A percentile compares a stretch with the other conserved stretches of the same genome.
These are phyloP conservation scores for Triangularia verruculosa DNA, from an alignment of 2,329 filamentous ascomycete genomes.

Conservation along the genomic window DNA sequence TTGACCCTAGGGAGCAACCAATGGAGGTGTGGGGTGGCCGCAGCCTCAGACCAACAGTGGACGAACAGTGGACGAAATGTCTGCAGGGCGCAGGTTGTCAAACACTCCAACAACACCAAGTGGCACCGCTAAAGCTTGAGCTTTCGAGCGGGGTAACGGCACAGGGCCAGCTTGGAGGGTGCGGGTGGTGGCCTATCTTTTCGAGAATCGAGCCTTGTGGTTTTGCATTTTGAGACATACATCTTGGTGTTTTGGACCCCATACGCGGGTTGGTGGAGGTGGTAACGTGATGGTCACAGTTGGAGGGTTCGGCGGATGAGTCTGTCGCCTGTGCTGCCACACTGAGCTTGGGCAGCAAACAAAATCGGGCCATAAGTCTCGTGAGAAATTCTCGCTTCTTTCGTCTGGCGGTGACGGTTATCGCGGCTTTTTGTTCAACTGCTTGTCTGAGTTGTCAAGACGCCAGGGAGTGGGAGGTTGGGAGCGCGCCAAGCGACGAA, in stretches of 20 bases:
- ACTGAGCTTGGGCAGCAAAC: neutral
- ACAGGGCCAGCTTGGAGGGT: neutral
- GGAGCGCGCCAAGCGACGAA: neutral
- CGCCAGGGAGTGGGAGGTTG: neutral
- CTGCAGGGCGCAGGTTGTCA: slow-evolving; percentile 9
- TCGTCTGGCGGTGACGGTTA: neutral
- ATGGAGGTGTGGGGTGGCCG: neutral
- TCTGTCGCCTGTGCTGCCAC: neutral
- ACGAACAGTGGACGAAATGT: neutral
- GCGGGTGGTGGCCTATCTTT: neutral
- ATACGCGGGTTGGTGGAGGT: neutral
- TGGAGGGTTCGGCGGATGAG: neutral
- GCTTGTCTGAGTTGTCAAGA: neutral
- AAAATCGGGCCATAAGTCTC: neutral
- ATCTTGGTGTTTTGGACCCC: neutral
- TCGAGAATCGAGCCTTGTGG: neutral
- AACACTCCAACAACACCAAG: neutral
- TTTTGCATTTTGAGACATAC: neutral
- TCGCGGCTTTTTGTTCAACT: neutral
- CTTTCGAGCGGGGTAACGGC: neutral
- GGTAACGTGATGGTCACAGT: too few relatives aligned
- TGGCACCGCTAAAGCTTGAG: neutral
- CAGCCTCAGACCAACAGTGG: slow-evolving; percentile 14
- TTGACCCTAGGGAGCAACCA: slow-evolving; percentile 2
- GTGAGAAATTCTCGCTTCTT: neutral